Conservation (phyloP, 768 basidiomycete genomes). For the Collybiopsis confluens region DNA sequence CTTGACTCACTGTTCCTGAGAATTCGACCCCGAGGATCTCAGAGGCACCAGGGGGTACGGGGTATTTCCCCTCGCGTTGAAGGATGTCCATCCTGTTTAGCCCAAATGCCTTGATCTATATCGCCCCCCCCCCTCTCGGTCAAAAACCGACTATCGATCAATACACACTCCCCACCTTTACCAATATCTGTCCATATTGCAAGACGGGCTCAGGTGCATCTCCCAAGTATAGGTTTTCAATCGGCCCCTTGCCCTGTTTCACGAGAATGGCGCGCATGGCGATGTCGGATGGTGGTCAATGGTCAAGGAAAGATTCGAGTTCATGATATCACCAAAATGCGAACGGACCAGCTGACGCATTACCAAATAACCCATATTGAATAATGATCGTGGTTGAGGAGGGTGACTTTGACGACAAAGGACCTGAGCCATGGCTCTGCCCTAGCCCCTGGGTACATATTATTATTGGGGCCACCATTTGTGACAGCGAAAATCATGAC, state of each 20-base stretch:
- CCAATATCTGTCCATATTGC: constrained; percentile 59
- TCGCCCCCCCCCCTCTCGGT: not conserved
- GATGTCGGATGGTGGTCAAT: constrained; percentile 9
- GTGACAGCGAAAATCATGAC: too few species aligned
- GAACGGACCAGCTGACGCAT: not conserved
- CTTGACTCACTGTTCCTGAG: constrained; percentile 55
- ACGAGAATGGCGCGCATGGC: constrained; percentile 78
- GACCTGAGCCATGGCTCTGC: too few species aligned
- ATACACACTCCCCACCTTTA: constrained; percentile 52
- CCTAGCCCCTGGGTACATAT: too few species aligned
- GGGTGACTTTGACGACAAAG: too few species aligned
- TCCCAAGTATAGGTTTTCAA: constrained; percentile 77
- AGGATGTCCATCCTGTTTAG: constrained; percentile 82
- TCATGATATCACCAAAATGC: not conserved
- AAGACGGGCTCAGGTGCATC: constrained; percentile 61
- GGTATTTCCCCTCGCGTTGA: constrained; percentile 73
- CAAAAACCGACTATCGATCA: not conserved
- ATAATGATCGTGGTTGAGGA: too few species aligned
- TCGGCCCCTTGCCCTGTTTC: constrained; percentile 69
- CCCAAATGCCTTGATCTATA: constrained; percentile 77
- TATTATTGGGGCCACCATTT: too few species aligned
- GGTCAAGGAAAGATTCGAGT: not conserved
- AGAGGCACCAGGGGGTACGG: constrained; percentile 71
- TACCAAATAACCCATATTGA: too few species aligned
- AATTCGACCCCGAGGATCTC: constrained; percentile 86